Evolutionary conservation across 495 filamentous ascomycete genomes (phyloP).

Genomic region (Aspergillus incahuasiensis): DNA sequence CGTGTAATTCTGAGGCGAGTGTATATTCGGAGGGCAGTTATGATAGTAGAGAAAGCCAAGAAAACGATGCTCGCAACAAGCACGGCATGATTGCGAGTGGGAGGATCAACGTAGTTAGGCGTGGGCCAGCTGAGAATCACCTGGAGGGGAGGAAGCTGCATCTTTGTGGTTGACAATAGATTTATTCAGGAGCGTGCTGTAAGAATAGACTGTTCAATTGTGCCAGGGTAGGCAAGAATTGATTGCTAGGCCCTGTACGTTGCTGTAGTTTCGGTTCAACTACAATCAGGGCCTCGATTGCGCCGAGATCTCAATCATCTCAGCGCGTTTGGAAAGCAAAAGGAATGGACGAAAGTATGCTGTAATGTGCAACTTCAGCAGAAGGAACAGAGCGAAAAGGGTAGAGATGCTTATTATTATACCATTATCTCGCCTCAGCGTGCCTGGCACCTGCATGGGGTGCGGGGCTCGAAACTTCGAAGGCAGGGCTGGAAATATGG

Average conservation of each 20-base stretch:
- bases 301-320: conserved; percentile 7
- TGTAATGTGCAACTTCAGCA: neutral
- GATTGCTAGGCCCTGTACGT: neutral
- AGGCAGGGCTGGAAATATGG: neutral
- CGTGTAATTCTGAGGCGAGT: conserved; percentile 43
- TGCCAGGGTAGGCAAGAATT: neutral
- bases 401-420: neutral
- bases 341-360: neutral
- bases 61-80: conserved; percentile 41
- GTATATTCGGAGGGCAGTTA: conserved; percentile 44
- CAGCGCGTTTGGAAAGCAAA: neutral
- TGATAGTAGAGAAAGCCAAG: conserved; percentile 32
- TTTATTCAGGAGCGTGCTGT: neutral
- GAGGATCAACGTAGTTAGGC: conserved; percentile 52
- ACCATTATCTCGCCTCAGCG: neutral
- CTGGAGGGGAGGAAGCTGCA: conserved; percentile 41
- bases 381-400: neutral
- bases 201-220: neutral
- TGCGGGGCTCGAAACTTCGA: neutral
- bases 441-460: neutral
- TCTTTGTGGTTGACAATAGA: conserved; percentile 10
- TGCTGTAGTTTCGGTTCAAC: conserved; percentile 1
- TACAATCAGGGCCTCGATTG: conserved; percentile 3
- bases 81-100: conserved; percentile 43
- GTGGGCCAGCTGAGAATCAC: conserved; percentile 47